phyloP scores from a whole-genome alignment of 192 early-diverging fungal species.

The Cetraspora pellucida region DNA sequence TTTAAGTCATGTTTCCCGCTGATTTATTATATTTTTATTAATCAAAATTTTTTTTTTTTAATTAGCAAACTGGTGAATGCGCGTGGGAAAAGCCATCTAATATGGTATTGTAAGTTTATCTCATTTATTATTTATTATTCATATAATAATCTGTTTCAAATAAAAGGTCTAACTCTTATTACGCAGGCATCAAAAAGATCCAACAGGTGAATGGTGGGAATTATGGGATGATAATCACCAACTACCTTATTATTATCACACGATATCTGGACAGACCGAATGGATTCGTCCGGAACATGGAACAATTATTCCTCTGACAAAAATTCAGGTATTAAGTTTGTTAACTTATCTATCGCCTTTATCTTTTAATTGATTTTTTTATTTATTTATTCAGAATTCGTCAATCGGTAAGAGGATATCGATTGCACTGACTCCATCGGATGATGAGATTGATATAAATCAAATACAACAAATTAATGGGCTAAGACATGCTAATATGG shows the following conservation, averaged over 20 bases:
- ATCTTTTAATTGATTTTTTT: too few species aligned
- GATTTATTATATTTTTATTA: neutral
- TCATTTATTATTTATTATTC: too few species aligned
- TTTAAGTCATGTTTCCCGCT: too few species aligned
- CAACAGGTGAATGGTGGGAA: slow-evolving; percentile 93
- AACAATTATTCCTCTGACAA: slow-evolving; percentile 71
- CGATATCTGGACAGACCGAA: slow-evolving; percentile 81
- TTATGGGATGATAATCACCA: slow-evolving; percentile 83
- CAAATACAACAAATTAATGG: neutral
- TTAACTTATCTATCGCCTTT: too few species aligned
- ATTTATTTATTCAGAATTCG: slow-evolving; percentile 50
- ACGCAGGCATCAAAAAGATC: neutral
- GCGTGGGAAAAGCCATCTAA: neutral
- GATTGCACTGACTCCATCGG: slow-evolving; percentile 45
- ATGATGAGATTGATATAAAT: neutral
- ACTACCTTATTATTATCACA: slow-evolving; percentile 93
- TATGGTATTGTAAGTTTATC: neutral
- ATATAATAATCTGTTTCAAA: too few species aligned
- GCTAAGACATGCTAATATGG: too few species aligned
- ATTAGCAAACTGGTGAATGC: neutral
- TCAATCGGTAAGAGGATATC: slow-evolving; percentile 81
- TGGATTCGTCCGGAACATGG: slow-evolving; percentile 80
- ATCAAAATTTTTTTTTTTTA: neutral
- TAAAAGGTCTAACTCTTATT: too few species aligned
- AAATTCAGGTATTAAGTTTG: slow-evolving; percentile 39